Base-by-base conservation (phyloP, 768 basidiomycete species). In the Leccinellum albellum region DNA sequence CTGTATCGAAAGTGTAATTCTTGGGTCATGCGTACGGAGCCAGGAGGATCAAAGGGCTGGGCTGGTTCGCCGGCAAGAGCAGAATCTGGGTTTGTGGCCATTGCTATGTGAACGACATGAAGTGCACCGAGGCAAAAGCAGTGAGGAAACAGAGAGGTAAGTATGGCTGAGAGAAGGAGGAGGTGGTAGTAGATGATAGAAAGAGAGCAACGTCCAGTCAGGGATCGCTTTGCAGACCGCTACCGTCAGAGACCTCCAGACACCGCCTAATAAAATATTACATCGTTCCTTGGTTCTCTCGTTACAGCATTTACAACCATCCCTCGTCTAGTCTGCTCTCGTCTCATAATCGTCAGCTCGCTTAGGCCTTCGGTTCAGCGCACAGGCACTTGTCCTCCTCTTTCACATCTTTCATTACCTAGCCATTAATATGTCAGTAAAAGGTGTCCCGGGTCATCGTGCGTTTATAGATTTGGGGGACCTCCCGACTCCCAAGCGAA, bases 381-480 rank as follows among this genome's bases (percentile, higher is more conserved):
- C 80, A 82, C 55, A 59, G 64, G 61, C 80, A 82, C 61, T 72
- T 76, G 65, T 82, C 74, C 63, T 79, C 78, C 53, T 82, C 81
- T 64, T 77, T 76, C 54, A 82, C 77, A 52, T 73, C 63, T 53
- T 70, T 68, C 80, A 82, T 79, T 48, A 81, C 81, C 81, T 82
- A 61, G 23, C 40, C 42, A 55, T 20, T n/a, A 57, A 33, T 28
- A 35, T 24, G 54, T 68, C 66, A 70, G 65, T 61, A 62, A 66
- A 58, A 45, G 61, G 69, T 68, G 61, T 59, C 62, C 55, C 50
- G 61, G 66, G 67, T 61, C 67, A 47, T 6, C 44, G 52, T 45
- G 63, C 52, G 64, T 64, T 65, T 65, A 53, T 58, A 69, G 65
- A 66, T 59, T 63, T 64, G 53, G 64, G 59, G 61, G 57, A 28